Base-by-base conservation (phyloP, 768 basidiomycete genomes). In the Mycena pura region DNA sequence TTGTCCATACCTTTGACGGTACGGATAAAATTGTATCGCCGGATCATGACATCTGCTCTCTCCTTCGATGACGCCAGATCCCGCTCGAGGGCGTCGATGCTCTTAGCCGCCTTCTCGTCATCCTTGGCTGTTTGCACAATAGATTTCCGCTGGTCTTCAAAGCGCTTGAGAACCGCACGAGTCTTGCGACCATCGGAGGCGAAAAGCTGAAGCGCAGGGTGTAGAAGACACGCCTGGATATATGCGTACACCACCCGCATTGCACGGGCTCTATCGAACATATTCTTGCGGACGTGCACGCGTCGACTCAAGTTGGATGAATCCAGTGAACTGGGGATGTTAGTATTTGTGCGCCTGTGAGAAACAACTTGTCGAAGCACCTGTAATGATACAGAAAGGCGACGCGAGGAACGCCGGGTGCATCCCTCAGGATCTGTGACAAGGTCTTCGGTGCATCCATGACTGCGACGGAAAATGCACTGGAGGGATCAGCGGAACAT, bases 311-410 rank as follows among this genome's bases (percentile, higher is more conserved):
- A 36, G 2, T 58, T 60, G 45, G 51, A 63, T 13, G 59, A 38
- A 7, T 54, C 28, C 3, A 68, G 39, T 13, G 28, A 27, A 46
- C 67, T 68, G 22, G 3, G 15, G n/a, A 4, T n/a, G 46, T 29
- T 15, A 52, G 57, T 27, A 36, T 25, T 31, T n/a, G 34, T 31
- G n/a, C 11, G 9, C 9, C 22, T 31, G 21, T 13, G 3, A 19
- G 3, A 6, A 11, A 14, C 6, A 19, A 0, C 14, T 4, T 14
- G 3, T 47, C 1, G 15, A 34, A 36, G 31, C 13, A 68, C 67
- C 67, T 66, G 36, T 68, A 68, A 48, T 66, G 67, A 22, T 68
- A 64, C 6, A 68, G 31, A 24, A 46, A 46, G 11, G 62, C 67
- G 11, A 53, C 21, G 1, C 65, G 64, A 27, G 62, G 62, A 13